Percentiles rank a stretch among this genome's conserved stretches.
phyloP scores from a whole-genome alignment of 768 basidiomycete species.

The Trametes cingulata region DNA sequence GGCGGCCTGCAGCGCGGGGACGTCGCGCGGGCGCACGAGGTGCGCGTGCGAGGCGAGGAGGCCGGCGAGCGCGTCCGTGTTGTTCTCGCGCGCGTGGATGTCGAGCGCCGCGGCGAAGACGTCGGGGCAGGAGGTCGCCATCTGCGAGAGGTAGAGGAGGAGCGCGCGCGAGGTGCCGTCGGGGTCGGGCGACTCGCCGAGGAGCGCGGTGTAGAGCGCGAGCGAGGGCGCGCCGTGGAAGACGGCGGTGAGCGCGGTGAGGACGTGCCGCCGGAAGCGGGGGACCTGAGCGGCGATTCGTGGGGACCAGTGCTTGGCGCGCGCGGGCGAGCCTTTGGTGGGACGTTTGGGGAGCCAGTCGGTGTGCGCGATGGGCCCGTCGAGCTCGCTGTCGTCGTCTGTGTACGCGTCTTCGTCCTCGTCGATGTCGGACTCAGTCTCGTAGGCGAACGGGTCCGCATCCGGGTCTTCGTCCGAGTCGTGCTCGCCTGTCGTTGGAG shows the following conservation, averaged over 20 bases:
- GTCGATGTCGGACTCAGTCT: constrained; percentile 26
- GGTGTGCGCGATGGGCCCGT: constrained; percentile 14
- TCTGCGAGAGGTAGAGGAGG: constrained; percentile 35
- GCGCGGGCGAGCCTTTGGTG: constrained; percentile 24
- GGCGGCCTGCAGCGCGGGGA: constrained; percentile 46
- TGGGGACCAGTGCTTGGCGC: constrained; percentile 55
- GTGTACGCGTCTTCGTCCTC: constrained; percentile 31
- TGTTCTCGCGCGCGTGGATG: constrained; percentile 44
- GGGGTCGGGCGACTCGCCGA: constrained; percentile 36
- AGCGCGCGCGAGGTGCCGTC: constrained; percentile 27
- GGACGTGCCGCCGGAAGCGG: constrained; percentile 46
- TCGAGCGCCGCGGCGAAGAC: constrained; percentile 56
- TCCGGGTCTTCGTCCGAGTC: constrained; percentile 37
- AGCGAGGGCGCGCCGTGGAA: constrained; percentile 55
- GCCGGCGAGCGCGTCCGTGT: constrained; percentile 36
- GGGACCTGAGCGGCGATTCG: constrained; percentile 41
- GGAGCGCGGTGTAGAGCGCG: constrained; percentile 46
- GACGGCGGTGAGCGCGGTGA: constrained; percentile 43
- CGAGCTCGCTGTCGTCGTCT: constrained; percentile 17
- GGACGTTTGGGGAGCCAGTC: constrained; percentile 30
- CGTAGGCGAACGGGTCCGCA: constrained; percentile 23
- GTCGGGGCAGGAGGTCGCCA: constrained; percentile 52
- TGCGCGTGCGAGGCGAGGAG: constrained; percentile 51
- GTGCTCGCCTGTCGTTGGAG: constrained; percentile 12
- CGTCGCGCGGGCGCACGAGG: constrained; percentile 64